Percentiles rank a stretch among this genome's conserved stretches.
Conservation (phyloP, 768 basidiomycete species). For the Coprinellus micaceus region DNA sequence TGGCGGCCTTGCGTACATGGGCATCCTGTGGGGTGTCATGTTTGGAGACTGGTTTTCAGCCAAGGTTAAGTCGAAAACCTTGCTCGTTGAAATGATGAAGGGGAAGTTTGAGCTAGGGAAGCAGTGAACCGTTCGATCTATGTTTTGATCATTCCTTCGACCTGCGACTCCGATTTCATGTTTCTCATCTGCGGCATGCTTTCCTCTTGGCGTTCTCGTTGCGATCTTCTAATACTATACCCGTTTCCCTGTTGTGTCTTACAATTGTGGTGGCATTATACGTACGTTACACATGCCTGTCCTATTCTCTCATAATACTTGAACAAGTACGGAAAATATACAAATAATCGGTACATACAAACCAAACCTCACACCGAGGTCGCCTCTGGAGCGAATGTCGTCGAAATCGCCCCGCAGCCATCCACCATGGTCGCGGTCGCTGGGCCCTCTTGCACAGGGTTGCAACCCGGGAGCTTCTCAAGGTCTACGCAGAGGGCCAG, state of each 20-base stretch:
- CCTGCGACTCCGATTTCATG: no score
- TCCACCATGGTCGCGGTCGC: background rate
- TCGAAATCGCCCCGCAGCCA: background rate
- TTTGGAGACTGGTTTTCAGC: constrained; percentile 30
- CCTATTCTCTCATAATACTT: no score
- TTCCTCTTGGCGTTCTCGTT: no score
- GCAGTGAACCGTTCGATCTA: no score
- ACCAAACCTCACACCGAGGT: background rate
- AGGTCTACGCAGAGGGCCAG: background rate
- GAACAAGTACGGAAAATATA: no score
- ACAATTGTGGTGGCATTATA: no score
- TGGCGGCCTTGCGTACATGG: constrained; percentile 37
- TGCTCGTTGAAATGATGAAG: constrained; percentile 9
- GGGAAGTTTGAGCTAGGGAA: background rate
- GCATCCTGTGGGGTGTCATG: constrained; percentile 41
- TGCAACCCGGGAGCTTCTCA: background rate
- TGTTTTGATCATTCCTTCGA: no score
- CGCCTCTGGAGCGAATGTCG: background rate
- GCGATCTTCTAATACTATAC: no score
- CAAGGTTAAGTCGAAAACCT: constrained; percentile 12
- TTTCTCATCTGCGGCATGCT: no score
- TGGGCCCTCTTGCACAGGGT: constrained; percentile 2
- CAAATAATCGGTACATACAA: no score
- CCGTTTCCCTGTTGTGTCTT: no score
- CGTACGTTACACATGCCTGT: no score